Evolutionary conservation across 345 rosid species (phyloP), one percentile per base, ranked within the genome.

Genomic region (Mallotus nudiflorus): DNA sequence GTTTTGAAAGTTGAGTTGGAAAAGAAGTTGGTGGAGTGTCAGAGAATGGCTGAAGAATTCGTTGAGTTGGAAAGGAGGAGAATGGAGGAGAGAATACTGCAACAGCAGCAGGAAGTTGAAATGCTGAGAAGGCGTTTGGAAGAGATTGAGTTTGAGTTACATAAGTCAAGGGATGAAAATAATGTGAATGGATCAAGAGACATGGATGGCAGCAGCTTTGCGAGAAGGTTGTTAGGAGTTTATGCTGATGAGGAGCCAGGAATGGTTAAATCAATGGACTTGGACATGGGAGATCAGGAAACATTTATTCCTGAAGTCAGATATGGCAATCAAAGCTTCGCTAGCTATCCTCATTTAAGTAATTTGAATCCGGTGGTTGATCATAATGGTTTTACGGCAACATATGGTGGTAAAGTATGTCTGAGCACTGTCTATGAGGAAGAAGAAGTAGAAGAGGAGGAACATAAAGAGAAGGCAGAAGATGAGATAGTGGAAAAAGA

Each of bases 241-340:
- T 85, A 80, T 77, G 84, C 82, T 56, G 96, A 89, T 74, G 99
- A 90, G 56, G 96, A 86, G 52, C 91, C 86, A 19, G 91, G 90
- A 71, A 95, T 92, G 99, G 99, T 92, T 33, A 95, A 90, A 78
- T 95, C 99, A n/a, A 95, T 95, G 97, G 97, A 92, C 52, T 76
- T 95, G 70, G 99, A 92, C 84, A 91, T 82, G 93, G 85, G 96
- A 62, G 98, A 90, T 63, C 77, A 85, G 49, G 98, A 93, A 63
- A 75, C 84, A 15, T 65, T 72, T 55, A 51, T 69, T 37, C 86
- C 80, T n/a, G n/a, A n/a, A n/a, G n/a, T n/a, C n/a, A n/a, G n/a
- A 60, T 89, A 81, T 44, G 72, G 72, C 48, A 63, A 68, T 31
- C 82, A 73, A 59, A 76, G 69, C 9, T 64, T 79, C 39, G 60